These are phyloP conservation scores for Amauroascus verrucosus DNA, from an alignment of 2,329 filamentous ascomycete genomes.

Conservation along the genomic window DNA sequence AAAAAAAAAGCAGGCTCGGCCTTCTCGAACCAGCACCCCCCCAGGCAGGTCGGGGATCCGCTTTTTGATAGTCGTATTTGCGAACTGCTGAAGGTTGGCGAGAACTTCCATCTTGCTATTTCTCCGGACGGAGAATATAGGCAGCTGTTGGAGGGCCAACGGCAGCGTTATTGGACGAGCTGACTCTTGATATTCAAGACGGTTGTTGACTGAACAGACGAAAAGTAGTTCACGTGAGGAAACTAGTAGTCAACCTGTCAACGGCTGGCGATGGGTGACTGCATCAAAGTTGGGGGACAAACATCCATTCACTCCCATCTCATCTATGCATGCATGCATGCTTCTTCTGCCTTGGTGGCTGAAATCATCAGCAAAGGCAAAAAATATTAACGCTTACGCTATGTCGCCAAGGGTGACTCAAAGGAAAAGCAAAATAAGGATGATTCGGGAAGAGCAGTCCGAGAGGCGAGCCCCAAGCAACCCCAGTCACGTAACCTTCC, in stretches of 20 bases:
- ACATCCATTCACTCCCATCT: too few species aligned
- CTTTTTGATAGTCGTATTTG: not conserved
- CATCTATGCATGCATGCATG: too few species aligned
- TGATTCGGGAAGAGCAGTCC: constrained; percentile 7
- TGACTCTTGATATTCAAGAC: not conserved
- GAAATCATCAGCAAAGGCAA: not conserved
- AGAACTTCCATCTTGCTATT: not conserved
- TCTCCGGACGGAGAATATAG: not conserved
- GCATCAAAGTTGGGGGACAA: too few species aligned
- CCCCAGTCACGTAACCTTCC: not conserved
- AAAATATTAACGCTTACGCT: not conserved
- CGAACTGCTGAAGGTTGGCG: not conserved
- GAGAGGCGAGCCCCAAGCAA: not conserved
- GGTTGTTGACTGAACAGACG: too few species aligned
- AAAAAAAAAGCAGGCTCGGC: not conserved
- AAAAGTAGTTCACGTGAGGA: too few species aligned
- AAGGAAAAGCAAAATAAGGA: not conserved
- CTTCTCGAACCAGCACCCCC: not conserved
- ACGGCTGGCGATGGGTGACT: too few species aligned
- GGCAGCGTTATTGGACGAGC: not conserved
- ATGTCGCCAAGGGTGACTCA: not conserved
- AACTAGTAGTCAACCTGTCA: too few species aligned
- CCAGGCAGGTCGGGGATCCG: not conserved
- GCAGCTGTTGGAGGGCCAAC: not conserved
- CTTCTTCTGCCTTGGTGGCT: too few species aligned